Evolutionary conservation across 179 eudicot genomes (phyloP).

Genomic region (Monotropa hypopitys): DNA sequence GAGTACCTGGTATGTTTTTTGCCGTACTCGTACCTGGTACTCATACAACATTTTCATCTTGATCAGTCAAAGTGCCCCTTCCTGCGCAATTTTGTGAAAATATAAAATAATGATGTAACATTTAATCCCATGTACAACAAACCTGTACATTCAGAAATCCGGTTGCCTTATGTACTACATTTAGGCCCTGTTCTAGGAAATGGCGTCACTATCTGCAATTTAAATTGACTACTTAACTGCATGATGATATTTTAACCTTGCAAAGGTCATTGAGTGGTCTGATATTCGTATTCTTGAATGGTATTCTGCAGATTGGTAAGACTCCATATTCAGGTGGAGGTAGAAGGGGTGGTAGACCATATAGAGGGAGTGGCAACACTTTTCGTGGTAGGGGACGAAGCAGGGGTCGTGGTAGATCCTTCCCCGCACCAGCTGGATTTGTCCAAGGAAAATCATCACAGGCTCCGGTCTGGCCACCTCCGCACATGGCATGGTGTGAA

Average conservation of each 20-base stretch:
- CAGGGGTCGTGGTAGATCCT: conserved; percentile 12
- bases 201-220: not conserved
- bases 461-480: conserved; percentile 9
- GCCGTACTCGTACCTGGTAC: too few relatives aligned
- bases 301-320: conserved; percentile 16
- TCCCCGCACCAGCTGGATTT: not conserved
- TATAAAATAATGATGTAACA: not conserved
- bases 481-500: conserved; percentile 22
- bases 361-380: conserved; percentile 10
- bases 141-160: not conserved
- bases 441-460: conserved; percentile 2
- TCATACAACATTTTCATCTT: too few relatives aligned
- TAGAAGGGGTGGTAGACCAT: conserved; percentile 15
- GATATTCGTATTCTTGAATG: conserved; percentile 4
- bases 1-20: too few relatives aligned
- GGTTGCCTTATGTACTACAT: not conserved
- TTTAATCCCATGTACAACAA: not conserved
- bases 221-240: not conserved
- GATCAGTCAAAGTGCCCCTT: too few relatives aligned
- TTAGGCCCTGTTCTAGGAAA: not conserved
- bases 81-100: not conserved
- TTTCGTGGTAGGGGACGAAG: conserved; percentile 19
- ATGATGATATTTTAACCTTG: not conserved
- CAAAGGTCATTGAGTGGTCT: not conserved
- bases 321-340: conserved; percentile 15